These are phyloP conservation scores for Scedosporium apiospermum DNA, from an alignment of 2,329 filamentous ascomycete species.

Conservation along the genomic window DNA sequence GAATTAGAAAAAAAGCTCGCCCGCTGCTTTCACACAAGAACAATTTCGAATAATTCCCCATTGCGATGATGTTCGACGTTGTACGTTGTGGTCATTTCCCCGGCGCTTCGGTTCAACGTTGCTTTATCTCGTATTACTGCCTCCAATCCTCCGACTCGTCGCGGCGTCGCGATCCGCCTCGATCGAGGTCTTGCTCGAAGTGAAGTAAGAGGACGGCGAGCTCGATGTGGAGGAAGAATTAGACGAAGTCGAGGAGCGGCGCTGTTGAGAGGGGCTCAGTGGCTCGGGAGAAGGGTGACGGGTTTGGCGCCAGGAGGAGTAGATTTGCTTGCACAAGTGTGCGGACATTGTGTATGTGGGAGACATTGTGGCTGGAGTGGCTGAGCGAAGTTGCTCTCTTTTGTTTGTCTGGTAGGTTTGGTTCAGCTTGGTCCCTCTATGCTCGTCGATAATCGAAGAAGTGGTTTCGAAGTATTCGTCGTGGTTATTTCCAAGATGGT, in stretches of 20 bases:
- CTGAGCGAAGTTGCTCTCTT: background rate
- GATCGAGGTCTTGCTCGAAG: background rate
- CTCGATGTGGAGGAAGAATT: background rate
- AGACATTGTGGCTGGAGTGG: constrained; percentile 31
- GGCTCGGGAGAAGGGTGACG: constrained; percentile 29
- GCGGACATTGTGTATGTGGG: constrained; percentile 53
- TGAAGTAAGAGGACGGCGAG: background rate
- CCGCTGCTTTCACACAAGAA: background rate
- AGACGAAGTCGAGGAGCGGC: constrained; percentile 19
- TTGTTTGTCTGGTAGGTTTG: background rate
- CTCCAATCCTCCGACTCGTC: background rate
- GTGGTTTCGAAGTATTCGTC: too few relatives aligned
- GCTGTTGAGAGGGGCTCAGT: constrained; percentile 3
- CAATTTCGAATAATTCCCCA: background rate
- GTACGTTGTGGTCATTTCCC: background rate
- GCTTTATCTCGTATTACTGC: constrained; percentile 8
- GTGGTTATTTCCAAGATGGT: too few relatives aligned
- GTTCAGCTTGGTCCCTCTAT: background rate
- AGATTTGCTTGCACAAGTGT: constrained; percentile 51
- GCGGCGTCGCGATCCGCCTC: background rate
- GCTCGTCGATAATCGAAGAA: background rate
- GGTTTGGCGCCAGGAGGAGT: constrained; percentile 46
- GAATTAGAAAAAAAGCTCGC: background rate
- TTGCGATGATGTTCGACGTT: background rate
- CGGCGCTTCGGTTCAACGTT: constrained; percentile 9